phyloP scores from a whole-genome alignment of 805 yeast species.

The Scheffersomyces ergatensis region DNA sequence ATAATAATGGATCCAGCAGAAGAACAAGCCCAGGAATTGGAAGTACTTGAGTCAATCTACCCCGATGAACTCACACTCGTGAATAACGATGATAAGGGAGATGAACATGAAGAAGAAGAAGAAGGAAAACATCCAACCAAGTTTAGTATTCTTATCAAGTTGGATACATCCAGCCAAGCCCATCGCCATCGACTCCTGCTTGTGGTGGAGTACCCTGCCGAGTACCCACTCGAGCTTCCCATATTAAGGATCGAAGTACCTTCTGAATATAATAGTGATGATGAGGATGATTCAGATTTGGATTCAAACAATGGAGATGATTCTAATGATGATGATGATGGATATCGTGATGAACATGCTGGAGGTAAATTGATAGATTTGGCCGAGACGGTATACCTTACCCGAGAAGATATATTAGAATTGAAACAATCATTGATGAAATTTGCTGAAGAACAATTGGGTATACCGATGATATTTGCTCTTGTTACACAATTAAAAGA shows the following conservation, averaged over 20 bases:
- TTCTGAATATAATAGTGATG: slow-evolving; percentile 25
- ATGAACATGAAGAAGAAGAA: slow-evolving; percentile 30
- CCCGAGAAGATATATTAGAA: slow-evolving; percentile 41
- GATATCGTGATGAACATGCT: slow-evolving; percentile 23
- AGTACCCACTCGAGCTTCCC: slow-evolving; percentile 82
- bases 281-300: slow-evolving; percentile 15
- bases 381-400: slow-evolving; percentile 59
- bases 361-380: slow-evolving; percentile 50
- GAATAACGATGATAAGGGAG: slow-evolving; percentile 24
- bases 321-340: slow-evolving; percentile 20
- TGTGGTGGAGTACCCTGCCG: slow-evolving; percentile 67
- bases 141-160: slow-evolving; percentile 54
- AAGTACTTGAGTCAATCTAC: slow-evolving; percentile 84
- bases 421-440: slow-evolving; percentile 42
- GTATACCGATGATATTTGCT: slow-evolving; percentile 90
- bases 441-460: slow-evolving; percentile 76
- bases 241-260: slow-evolving; percentile 41
- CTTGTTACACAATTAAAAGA: slow-evolving; percentile 77
- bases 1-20: slow-evolving; percentile 82
- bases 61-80: slow-evolving; percentile 77
- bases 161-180: slow-evolving; percentile 68
- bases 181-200: slow-evolving; percentile 52
- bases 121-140: not conserved
- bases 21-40: slow-evolving; percentile 88
- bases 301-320: slow-evolving; percentile 27